These are phyloP conservation scores for Fusarium chlamydosporum DNA, from an alignment of 2,329 filamentous ascomycete genomes.

Conservation along the genomic window DNA sequence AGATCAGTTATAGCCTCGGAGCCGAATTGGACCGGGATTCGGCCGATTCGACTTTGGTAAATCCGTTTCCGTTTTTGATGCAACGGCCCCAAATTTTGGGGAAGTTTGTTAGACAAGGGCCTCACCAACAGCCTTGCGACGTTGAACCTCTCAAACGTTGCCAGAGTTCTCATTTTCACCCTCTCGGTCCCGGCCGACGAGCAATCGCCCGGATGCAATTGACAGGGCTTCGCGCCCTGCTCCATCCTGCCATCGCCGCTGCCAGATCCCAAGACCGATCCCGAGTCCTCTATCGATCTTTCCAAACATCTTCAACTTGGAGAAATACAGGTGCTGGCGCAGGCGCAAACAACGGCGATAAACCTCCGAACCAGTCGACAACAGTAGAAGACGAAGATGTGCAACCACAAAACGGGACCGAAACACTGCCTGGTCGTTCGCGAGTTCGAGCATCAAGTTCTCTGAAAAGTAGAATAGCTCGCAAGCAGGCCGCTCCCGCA, in stretches of 20 bases:
- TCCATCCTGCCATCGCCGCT: constrained; percentile 48
- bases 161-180: constrained; percentile 4
- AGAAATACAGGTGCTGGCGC: constrained; percentile 37
- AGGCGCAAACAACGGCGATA: constrained; percentile 47
- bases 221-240: constrained; percentile 51
- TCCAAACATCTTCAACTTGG: constrained; percentile 42
- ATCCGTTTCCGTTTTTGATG: constrained; percentile 24
- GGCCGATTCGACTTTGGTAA: constrained; percentile 22
- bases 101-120: constrained; percentile 34
- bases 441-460: constrained; percentile 47
- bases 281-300: constrained; percentile 44
- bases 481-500: constrained; percentile 56
- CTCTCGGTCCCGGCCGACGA: constrained; percentile 28
- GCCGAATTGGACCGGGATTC: constrained; percentile 24
- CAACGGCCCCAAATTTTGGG: constrained; percentile 20
- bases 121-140: constrained; percentile 36
- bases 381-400: constrained; percentile 49
- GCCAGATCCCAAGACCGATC: constrained; percentile 45
- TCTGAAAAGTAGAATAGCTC: constrained; percentile 53
- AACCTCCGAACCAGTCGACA: constrained; percentile 49
- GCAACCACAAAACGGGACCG: constrained; percentile 51
- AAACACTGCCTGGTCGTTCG: constrained; percentile 49
- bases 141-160: constrained; percentile 10
- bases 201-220: constrained; percentile 53
- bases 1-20: not conserved